Base-by-base conservation (phyloP, 257 asterid genomes). In the Solanum clarkiae region DNA sequence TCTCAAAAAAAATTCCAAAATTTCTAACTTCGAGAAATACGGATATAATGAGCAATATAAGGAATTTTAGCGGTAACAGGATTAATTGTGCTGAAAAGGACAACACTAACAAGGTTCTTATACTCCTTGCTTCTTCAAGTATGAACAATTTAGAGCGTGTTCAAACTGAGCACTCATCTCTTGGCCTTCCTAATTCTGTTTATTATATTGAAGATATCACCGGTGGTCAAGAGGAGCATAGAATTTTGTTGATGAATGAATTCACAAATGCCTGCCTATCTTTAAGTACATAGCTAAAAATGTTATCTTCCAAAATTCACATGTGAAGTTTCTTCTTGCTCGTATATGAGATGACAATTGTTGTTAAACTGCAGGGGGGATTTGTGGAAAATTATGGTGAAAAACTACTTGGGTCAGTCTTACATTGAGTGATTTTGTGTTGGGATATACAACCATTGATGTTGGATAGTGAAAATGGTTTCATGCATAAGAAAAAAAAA, bases 311-410 rank as follows among this genome's bases (percentile, higher is more conserved):
- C 95, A 92, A 88, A 84, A 88, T 51, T 97, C 97, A 13, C 85
- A 88, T 16, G 84, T 94, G 70, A 94, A 93, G 26, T 79, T 90
- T 10, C 90, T 97, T 1, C 71, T 94, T 84, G 98, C 98, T 45
- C 92, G 95, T 56, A 88, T 95, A 81, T 86, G 94, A 4, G 97
- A 94, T 40, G 95, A 92, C 63, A 95, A 92, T 63, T 92, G 97
- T 86, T 95, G 99, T 85, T 63, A 54, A 63, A 85, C 18, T 94
- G 97, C 80, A 51, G 3, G 2, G 96, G 92, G 29, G 92, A 95
- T 62, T 93, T 66, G 47, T 66, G 13, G 45, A 29, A 66, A 66
- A 66, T 66, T 66, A 15, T 22, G 3, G 24, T 18, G 77, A 69
- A 69, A 68, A 17, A 17, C 24, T 69, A 36, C 4, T 32, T 22